Percentiles rank a stretch among this genome's conserved stretches.
phyloP scores from a whole-genome alignment of 805 yeast species.

The Yarrowia divulgata region DNA sequence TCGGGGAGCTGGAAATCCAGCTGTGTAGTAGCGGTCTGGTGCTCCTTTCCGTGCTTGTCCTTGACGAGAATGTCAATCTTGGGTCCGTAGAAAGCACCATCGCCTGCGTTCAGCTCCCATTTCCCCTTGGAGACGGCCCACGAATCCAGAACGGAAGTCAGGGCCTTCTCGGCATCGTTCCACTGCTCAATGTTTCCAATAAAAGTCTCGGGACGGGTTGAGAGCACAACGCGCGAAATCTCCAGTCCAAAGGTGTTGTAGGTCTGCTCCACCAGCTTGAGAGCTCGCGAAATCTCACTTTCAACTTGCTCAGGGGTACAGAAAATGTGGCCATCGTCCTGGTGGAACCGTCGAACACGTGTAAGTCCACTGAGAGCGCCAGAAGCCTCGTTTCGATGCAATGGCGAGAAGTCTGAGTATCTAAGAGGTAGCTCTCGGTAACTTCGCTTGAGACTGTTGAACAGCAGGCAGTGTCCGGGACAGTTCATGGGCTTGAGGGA shows the following conservation, averaged over 20 bases:
- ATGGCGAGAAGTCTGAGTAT: slow-evolving; percentile 84
- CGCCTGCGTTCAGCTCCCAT: slow-evolving; percentile 86
- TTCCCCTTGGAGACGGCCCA: slow-evolving; percentile 55
- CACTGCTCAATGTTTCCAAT: slow-evolving; percentile 82
- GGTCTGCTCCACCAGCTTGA: slow-evolving; percentile 75
- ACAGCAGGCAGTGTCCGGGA: slow-evolving; percentile 70
- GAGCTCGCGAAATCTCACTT: slow-evolving; percentile 72
- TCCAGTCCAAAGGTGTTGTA: slow-evolving; percentile 72
- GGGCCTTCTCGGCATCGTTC: slow-evolving; percentile 78
- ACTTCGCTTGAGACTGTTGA: slow-evolving; percentile 74
- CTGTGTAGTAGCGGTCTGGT: slow-evolving; percentile 95
- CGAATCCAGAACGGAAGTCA: slow-evolving; percentile 63
- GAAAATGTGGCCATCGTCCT: slow-evolving; percentile 97
- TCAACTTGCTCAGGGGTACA: slow-evolving; percentile 81
- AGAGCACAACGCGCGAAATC: slow-evolving; percentile 67
- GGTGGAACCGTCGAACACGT: slow-evolving; percentile 93
- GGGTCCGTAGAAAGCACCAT: slow-evolving; percentile 80
- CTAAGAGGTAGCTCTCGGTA: slow-evolving; percentile 87
- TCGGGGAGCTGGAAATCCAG: slow-evolving; percentile 93
- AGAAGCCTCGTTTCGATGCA: slow-evolving; percentile 93
- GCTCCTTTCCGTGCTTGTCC: slow-evolving; percentile 80
- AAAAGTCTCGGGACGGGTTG: slow-evolving; percentile 83
- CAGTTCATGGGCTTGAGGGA: slow-evolving; percentile 80
- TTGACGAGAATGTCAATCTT: slow-evolving; percentile 85
- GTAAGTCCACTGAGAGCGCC: slow-evolving; percentile 95